Evolutionary conservation across 1,284 basidiomycete species (phyloP).

Genomic region (Tetrapyrgos nigripes): DNA sequence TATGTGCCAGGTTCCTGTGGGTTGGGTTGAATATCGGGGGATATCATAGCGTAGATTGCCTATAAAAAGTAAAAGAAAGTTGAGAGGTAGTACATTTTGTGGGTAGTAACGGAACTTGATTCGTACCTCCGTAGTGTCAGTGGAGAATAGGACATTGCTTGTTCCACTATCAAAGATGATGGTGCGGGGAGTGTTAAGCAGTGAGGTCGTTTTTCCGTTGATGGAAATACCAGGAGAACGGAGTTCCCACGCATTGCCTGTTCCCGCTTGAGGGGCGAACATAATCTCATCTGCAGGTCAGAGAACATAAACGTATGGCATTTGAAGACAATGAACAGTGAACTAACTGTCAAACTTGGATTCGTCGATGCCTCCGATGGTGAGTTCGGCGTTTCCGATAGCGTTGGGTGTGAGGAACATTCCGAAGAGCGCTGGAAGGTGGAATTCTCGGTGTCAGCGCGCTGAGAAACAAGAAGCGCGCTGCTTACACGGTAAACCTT

Average conservation of each 20-base stretch:
- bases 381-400: slow-evolving; percentile 58
- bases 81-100: too few species aligned
- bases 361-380: slow-evolving; percentile 57
- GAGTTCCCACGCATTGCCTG: slow-evolving; percentile 52
- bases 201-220: slow-evolving; percentile 55
- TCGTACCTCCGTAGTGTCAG: slow-evolving; percentile 50
- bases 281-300: slow-evolving; percentile 45
- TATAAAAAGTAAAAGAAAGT: too few species aligned
- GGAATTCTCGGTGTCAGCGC: not conserved
- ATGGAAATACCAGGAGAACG: slow-evolving; percentile 54
- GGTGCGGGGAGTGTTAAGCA: slow-evolving; percentile 44
- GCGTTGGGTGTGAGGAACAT: slow-evolving; percentile 55
- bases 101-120: too few species aligned
- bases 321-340: too few species aligned
- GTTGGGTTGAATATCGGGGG: slow-evolving; percentile 57
- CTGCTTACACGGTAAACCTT: slow-evolving; percentile 53
- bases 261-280: slow-evolving; percentile 46
- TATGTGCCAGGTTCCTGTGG: slow-evolving; percentile 58
- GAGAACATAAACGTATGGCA: slow-evolving; percentile 1
- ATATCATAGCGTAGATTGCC: slow-evolving; percentile 63
- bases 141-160: too few species aligned
- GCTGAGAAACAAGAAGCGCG: too few species aligned
- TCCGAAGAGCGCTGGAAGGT: slow-evolving; percentile 54
- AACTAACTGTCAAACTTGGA: slow-evolving; percentile 54
- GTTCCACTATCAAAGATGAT: slow-evolving; percentile 67